Evolutionary conservation across 140 eudicot species (phyloP).

Genomic region (Erigeron philadelphicus): DNA sequence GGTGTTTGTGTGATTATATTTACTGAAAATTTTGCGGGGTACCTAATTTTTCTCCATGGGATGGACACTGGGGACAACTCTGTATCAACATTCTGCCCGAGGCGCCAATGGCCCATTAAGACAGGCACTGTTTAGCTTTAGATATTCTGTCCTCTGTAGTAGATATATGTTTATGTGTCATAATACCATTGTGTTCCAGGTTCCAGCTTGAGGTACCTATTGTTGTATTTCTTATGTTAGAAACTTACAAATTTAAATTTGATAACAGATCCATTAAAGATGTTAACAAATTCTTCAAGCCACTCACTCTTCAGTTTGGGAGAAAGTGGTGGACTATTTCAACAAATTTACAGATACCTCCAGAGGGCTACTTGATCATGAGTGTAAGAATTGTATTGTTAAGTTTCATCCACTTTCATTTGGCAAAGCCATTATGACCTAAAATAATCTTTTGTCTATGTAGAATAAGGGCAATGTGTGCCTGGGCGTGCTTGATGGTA

Average conservation of each 20-base stretch:
- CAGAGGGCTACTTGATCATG: slow-evolving; percentile 62
- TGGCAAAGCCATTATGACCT: slow-evolving; percentile 8
- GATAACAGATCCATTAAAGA: slow-evolving; percentile 54
- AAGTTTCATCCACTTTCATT: neutral
- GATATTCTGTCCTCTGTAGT: neutral
- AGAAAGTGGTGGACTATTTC: slow-evolving; percentile 63
- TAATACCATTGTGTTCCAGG: neutral
- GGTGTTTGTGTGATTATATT: too few species aligned
- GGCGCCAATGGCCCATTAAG: too few species aligned
- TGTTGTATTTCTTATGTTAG: neutral
- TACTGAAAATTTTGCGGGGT: too few species aligned
- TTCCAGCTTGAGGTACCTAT: neutral
- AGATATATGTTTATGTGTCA: neutral
- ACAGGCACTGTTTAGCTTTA: too few species aligned
- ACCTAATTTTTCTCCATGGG: too few species aligned
- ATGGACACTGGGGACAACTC: too few species aligned
- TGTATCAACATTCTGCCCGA: too few species aligned
- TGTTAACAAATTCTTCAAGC: slow-evolving; percentile 49
- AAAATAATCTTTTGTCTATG: slow-evolving; percentile 15
- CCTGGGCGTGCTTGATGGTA: slow-evolving; percentile 74
- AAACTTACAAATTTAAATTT: slow-evolving; percentile 7
- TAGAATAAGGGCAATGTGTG: slow-evolving; percentile 75
- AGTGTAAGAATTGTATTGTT: slow-evolving; percentile 37
- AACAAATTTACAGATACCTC: slow-evolving; percentile 49
- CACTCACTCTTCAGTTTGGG: slow-evolving; percentile 54